Percentiles rank a stretch among this genome's conserved stretches.
Evolutionary conservation across 2,329 filamentous ascomycete genomes (phyloP).

Genomic region (Apiospora hydei): DNA sequence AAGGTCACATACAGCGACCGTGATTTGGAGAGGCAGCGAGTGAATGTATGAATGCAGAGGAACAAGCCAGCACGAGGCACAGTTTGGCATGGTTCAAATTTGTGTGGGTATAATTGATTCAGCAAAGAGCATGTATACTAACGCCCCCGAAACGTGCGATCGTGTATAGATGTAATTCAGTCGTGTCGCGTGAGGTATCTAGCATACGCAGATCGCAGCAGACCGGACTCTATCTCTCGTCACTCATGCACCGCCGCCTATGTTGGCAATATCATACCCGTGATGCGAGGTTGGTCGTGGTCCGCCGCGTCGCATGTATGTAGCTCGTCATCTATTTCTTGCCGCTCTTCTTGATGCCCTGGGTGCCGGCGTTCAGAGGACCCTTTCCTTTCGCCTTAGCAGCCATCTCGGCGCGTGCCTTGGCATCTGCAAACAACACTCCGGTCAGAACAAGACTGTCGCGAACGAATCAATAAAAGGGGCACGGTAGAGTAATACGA

Average conservation of each 20-base stretch:
- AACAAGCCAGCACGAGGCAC: neutral
- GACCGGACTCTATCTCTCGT: neutral
- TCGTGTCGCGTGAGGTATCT: conserved; percentile 4
- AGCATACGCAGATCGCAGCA: neutral
- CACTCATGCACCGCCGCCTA: neutral
- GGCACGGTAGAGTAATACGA: conserved; percentile 44
- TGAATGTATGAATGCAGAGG: neutral
- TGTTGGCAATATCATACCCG: neutral
- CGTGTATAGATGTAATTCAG: conserved; percentile 4
- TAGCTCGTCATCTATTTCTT: conserved; percentile 76
- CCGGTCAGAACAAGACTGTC: neutral
- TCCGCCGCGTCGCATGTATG: neutral
- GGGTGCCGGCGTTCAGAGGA: conserved; percentile 80
- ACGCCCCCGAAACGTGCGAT: neutral
- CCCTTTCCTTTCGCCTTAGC: conserved; percentile 86
- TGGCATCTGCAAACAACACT: conserved; percentile 70
- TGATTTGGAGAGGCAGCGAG: too few relatives aligned
- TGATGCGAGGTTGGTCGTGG: neutral
- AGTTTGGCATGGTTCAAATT: neutral
- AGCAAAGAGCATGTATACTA: neutral
- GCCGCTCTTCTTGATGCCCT: conserved; percentile 97
- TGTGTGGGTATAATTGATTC: conserved; percentile 2
- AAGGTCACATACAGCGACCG: neutral
- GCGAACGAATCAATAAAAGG: neutral
- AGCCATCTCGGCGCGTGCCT: conserved; percentile 85